These are phyloP conservation scores for Tetrahymena elliotti DNA, from an alignment of 73 alveolate species.

Conservation along the genomic window DNA sequence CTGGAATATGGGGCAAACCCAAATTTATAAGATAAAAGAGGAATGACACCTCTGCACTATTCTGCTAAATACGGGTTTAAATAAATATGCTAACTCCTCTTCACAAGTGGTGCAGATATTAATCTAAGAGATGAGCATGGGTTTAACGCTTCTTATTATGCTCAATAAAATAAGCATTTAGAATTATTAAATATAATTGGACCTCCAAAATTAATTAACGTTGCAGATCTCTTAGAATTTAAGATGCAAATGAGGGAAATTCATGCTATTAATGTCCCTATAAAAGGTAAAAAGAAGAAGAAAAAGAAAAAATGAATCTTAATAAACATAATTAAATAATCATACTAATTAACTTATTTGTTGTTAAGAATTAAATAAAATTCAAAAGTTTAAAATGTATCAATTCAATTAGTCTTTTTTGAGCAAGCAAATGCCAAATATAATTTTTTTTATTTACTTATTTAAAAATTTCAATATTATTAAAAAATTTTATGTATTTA, in stretches of 20 bases:
- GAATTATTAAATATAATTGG: conserved; percentile 18
- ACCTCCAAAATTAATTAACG: conserved; percentile 15
- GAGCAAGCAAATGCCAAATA: too few species aligned
- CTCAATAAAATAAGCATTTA: conserved; percentile 19
- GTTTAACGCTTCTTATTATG: conserved; percentile 66
- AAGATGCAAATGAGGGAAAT: conserved; percentile 41
- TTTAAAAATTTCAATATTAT: too few species aligned
- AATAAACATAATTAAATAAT: neutral
- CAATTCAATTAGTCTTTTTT: too few species aligned
- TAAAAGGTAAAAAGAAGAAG: conserved; percentile 34
- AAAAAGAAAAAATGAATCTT: neutral
- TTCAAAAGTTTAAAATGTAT: too few species aligned
- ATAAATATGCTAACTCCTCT: conserved; percentile 30
- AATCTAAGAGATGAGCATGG: conserved; percentile 67
- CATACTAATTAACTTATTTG: too few species aligned
- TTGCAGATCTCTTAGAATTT: conserved; percentile 26
- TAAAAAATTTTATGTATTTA: too few species aligned
- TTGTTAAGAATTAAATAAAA: too few species aligned
- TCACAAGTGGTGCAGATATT: conserved; percentile 57
- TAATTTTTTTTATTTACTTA: too few species aligned
- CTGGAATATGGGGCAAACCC: conserved; percentile 71
- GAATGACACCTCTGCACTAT: conserved; percentile 61
- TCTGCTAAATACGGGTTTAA: conserved; percentile 62
- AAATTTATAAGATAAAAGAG: conserved; percentile 48
- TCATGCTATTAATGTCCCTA: conserved; percentile 30